Evolutionary conservation across 139 green algal species (phyloP).

Genomic region (Tetratostichococcus sp.): DNA sequence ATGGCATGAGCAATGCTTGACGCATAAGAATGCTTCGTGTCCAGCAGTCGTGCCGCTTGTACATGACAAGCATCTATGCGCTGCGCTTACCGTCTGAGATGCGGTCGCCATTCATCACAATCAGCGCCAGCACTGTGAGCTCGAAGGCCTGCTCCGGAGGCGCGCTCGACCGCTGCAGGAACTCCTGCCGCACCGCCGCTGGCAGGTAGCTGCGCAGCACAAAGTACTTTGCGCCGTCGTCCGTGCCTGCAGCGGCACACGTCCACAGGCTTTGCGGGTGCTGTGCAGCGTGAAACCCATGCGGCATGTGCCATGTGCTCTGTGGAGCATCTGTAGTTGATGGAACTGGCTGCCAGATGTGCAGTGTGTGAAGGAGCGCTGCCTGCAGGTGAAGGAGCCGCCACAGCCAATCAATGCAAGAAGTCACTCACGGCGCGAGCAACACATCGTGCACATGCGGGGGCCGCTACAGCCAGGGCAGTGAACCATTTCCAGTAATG

Average conservation of each 20-base stretch:
- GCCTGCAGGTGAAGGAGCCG: too few relatives aligned
- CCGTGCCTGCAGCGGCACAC: background rate
- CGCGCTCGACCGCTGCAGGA: background rate
- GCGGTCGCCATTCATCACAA: background rate
- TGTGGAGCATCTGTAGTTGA: too few relatives aligned
- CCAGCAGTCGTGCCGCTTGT: background rate
- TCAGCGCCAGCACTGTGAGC: background rate
- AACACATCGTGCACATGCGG: background rate
- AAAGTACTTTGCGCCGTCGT: conserved; percentile 15
- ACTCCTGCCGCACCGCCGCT: background rate
- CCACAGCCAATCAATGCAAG: background rate
- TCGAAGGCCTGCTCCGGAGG: background rate
- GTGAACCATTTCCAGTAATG: too few relatives aligned
- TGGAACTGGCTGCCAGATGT: too few relatives aligned
- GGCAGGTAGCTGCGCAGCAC: conserved; percentile 21
- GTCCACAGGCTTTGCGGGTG: too few relatives aligned
- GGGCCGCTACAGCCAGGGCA: too few relatives aligned
- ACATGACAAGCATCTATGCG: background rate
- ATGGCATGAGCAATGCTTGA: too few relatives aligned
- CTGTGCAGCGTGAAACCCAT: too few relatives aligned
- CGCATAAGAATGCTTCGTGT: too few relatives aligned
- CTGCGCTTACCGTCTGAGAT: background rate
- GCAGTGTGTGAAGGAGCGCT: too few relatives aligned
- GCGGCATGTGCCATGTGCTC: too few relatives aligned
- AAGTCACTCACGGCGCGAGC: background rate